These are phyloP conservation scores for Calophaca sinica DNA, from an alignment of 306 rosid genomes.

Conservation along the genomic window DNA sequence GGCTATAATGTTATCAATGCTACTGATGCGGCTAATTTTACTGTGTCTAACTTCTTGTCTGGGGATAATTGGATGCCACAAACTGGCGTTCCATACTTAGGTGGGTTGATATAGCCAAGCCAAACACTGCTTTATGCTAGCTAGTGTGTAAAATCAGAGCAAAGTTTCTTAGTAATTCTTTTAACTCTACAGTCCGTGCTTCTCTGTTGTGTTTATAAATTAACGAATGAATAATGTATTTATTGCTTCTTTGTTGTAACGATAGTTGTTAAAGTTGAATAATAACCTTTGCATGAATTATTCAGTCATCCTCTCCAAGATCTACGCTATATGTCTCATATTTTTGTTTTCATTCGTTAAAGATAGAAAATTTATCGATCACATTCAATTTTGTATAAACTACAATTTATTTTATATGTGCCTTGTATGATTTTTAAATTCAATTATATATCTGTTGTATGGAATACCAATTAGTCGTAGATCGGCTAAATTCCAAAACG, in stretches of 20 bases:
- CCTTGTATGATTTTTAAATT: no score
- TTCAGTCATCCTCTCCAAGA: no score
- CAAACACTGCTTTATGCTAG: neutral
- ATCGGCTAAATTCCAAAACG: no score
- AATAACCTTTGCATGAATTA: neutral
- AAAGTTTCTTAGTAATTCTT: conserved; percentile 13
- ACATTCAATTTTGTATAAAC: no score
- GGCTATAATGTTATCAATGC: conserved; percentile 68
- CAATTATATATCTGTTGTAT: no score
- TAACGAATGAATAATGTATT: neutral
- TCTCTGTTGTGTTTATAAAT: neutral
- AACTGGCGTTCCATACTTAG: conserved; percentile 64
- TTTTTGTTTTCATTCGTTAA: no score
- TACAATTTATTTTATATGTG: no score
- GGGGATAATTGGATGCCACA: conserved; percentile 69
- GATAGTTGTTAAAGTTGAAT: neutral
- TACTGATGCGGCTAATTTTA: conserved; percentile 67
- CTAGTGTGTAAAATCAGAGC: neutral
- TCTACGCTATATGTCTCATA: no score
- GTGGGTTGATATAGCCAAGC: conserved; percentile 49
- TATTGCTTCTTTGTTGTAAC: neutral
- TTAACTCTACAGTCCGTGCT: neutral
- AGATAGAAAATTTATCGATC: no score
- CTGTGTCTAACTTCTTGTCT: conserved; percentile 60
- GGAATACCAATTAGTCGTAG: no score